phyloP scores from a whole-genome alignment of 352 stramenopile species.

The Pythium vanterpoolii region DNA sequence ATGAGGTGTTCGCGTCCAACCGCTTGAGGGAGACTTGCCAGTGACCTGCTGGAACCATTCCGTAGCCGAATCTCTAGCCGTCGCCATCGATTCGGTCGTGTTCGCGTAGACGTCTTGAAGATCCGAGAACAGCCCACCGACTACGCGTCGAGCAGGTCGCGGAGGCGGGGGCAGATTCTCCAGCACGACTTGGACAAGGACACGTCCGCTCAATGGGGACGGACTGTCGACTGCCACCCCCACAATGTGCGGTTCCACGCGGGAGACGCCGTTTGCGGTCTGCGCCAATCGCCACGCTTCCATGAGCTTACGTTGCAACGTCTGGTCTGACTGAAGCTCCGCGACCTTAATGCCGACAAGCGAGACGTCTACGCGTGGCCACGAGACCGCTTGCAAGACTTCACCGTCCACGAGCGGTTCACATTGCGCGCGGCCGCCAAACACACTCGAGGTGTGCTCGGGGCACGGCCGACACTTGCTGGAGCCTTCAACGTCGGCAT shows the following conservation, averaged over 20 bases:
- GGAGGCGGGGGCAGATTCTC: conserved; percentile 13
- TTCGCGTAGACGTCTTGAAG: conserved; percentile 9
- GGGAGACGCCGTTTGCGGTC: conserved; percentile 2
- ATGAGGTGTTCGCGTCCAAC: not conserved
- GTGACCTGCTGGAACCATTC: conserved; percentile 6
- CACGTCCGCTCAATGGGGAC: not conserved
- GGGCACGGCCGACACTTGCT: conserved; percentile 30
- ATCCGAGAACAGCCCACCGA: not conserved
- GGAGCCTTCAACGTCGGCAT: conserved; percentile 22
- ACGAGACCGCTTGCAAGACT: conserved; percentile 36
- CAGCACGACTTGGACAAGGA: conserved; percentile 6
- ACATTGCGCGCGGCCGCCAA: conserved; percentile 30
- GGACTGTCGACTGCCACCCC: conserved; percentile 5
- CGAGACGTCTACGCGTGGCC: conserved; percentile 5
- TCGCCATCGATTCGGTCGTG: not conserved
- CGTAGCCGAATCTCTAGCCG: conserved; percentile 1
- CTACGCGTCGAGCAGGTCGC: not conserved
- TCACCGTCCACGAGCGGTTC: conserved; percentile 30
- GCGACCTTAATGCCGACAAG: conserved; percentile 6
- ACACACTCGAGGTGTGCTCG: conserved; percentile 26
- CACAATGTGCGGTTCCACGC: conserved; percentile 11
- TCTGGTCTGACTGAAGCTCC: not conserved
- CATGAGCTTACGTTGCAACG: conserved; percentile 3
- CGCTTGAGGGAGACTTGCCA: not conserved
- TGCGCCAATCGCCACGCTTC: conserved; percentile 6